Percentiles rank a stretch among this genome's conserved stretches.
phyloP scores from a whole-genome alignment of 164 flowering plant genomes.

The Taxillus chinensis region DNA sequence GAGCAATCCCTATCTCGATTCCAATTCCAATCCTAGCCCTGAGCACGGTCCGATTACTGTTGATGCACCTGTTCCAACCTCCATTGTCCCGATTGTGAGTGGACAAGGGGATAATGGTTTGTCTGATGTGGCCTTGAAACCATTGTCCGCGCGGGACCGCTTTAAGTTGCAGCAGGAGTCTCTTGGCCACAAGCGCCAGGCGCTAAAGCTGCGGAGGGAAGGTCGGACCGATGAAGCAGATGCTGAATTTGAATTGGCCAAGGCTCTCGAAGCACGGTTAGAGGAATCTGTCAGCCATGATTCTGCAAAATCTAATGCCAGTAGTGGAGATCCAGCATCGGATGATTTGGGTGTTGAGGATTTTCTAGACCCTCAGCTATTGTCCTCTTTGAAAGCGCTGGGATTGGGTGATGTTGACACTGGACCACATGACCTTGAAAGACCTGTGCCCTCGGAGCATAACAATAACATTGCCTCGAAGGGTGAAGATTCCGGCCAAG shows the following conservation, averaged over 20 bases:
- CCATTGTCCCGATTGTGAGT: constrained; percentile 16
- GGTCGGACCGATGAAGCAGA: constrained; percentile 80
- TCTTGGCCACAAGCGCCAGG: constrained; percentile 78
- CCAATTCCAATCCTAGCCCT: neutral
- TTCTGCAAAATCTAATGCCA: constrained; percentile 10
- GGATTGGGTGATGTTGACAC: constrained; percentile 40
- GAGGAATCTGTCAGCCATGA: constrained; percentile 37
- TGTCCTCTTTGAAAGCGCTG: constrained; percentile 72
- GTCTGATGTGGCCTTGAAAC: constrained; percentile 27
- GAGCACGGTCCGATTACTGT: no score
- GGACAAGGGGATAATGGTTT: constrained; percentile 21
- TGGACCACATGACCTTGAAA: constrained; percentile 18
- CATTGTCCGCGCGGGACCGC: constrained; percentile 64
- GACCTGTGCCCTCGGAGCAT: constrained; percentile 21
- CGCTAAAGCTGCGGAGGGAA: constrained; percentile 77
- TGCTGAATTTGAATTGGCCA: constrained; percentile 73
- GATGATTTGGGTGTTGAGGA: constrained; percentile 59
- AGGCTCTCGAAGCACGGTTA: constrained; percentile 66
- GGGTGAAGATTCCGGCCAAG: constrained; percentile 22
- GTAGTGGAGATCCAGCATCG: constrained; percentile 15
- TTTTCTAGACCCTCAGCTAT: constrained; percentile 86
- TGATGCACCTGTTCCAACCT: constrained; percentile 13
- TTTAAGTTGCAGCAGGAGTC: constrained; percentile 89
- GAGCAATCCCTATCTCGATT: constrained; percentile 14
- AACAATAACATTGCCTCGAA: neutral